Evolutionary conservation across 2,329 filamentous ascomycete genomes (phyloP).

Genomic region (Aspergillus sp.): DNA sequence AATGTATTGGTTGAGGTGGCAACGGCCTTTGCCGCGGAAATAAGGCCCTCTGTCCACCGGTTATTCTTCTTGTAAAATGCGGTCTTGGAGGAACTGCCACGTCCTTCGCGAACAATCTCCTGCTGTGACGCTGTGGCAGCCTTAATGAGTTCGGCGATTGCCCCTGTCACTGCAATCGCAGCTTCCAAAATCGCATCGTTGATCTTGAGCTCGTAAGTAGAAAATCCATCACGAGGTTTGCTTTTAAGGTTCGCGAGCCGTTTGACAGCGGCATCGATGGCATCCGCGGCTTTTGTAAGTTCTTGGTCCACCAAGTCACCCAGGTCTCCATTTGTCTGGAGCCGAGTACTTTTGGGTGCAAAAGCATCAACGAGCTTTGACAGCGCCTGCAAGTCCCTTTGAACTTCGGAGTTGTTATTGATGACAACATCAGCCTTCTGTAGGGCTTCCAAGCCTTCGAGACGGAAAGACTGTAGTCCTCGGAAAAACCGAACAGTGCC

Average conservation of each 20-base stretch:
- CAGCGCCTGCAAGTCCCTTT: constrained; percentile 87
- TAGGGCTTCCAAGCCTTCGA: constrained; percentile 84
- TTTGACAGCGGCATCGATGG: constrained; percentile 87
- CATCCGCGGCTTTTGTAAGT: constrained; percentile 88
- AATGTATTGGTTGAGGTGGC: constrained; percentile 90
- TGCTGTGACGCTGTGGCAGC: constrained; percentile 90
- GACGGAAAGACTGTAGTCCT: constrained; percentile 85
- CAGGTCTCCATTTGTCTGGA: constrained; percentile 77
- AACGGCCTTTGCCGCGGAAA: constrained; percentile 95
- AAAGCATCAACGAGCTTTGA: constrained; percentile 93
- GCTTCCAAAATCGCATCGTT: constrained; percentile 94
- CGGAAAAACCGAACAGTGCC: constrained; percentile 95
- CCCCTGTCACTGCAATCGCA: constrained; percentile 87
- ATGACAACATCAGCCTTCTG: constrained; percentile 97
- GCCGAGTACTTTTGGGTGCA: constrained; percentile 80
- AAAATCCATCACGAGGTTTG: constrained; percentile 93
- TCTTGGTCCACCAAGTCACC: constrained; percentile 92
- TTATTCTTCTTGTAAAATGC: constrained; percentile 99
- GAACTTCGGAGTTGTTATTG: constrained; percentile 94
- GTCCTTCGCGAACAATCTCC: constrained; percentile 92
- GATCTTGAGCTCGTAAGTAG: constrained; percentile 93
- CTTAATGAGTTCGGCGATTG: constrained; percentile 91
- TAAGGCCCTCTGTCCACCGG: constrained; percentile 96
- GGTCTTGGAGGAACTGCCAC: constrained; percentile 80
- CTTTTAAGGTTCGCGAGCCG: constrained; percentile 89